A percentile compares a stretch with the other conserved stretches of the same genome.
These are phyloP conservation scores for Nakaseomyces delphensis DNA, from an alignment of 1,139 yeast species.

Conservation along the genomic window DNA sequence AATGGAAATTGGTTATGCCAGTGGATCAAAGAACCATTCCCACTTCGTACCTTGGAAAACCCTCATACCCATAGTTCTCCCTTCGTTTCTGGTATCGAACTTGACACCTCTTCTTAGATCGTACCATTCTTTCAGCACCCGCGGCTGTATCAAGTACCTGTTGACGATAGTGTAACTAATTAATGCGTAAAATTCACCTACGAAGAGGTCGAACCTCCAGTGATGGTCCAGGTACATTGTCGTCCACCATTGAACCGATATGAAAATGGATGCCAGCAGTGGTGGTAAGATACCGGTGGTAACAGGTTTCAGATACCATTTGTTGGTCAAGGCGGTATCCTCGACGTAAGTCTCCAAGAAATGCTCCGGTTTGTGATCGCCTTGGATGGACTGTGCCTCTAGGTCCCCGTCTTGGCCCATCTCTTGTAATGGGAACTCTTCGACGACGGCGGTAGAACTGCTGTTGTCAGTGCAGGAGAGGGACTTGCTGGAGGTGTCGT, in stretches of 20 bases:
- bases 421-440: slow-evolving; percentile 1
- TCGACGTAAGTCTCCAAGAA: slow-evolving; percentile 15
- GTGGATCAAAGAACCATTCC: slow-evolving; percentile 48
- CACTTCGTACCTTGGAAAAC: slow-evolving; percentile 41
- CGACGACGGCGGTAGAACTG: not conserved
- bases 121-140: slow-evolving; percentile 21
- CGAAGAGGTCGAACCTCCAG: slow-evolving; percentile 52
- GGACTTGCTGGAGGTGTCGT: not conserved
- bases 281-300: slow-evolving; percentile 29
- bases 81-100: slow-evolving; percentile 28
- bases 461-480: not conserved
- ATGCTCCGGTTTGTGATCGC: slow-evolving; percentile 4
- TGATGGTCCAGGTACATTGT: slow-evolving; percentile 67
- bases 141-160: slow-evolving; percentile 28
- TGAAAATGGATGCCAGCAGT: slow-evolving; percentile 36
- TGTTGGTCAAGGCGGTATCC: slow-evolving; percentile 12
- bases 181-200: slow-evolving; percentile 46
- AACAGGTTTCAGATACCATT: slow-evolving; percentile 20
- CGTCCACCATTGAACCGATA: slow-evolving; percentile 59
- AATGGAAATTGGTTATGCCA: slow-evolving; percentile 17
- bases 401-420: not conserved
- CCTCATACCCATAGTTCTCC: slow-evolving; percentile 52
- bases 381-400: not conserved
- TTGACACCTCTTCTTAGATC: slow-evolving; percentile 32
- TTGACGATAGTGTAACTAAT: slow-evolving; percentile 37